Conservation (phyloP, 2,329 filamentous ascomycete genomes). For the Epichloe sp. region DNA sequence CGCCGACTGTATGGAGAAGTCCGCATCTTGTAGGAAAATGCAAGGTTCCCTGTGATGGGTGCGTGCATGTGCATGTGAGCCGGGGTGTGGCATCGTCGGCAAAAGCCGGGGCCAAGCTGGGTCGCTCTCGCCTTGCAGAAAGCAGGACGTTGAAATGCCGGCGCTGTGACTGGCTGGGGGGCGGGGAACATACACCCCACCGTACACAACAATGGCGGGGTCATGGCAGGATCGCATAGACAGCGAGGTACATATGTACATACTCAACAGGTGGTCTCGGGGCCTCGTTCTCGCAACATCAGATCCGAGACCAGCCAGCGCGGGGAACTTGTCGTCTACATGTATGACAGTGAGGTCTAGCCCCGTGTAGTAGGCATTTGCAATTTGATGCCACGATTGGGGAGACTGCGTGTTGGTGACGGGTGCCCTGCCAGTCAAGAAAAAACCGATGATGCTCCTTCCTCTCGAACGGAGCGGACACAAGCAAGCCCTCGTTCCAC, state of each 20-base stretch:
- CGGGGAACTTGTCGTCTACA: neutral
- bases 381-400: conserved; percentile 1
- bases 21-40: neutral
- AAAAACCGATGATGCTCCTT: too few species aligned
- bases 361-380: neutral
- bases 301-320: neutral
- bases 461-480: too few species aligned
- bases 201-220: conserved; percentile 18
- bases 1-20: neutral
- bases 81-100: conserved; percentile 7
- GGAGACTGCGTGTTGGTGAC: neutral
- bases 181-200: neutral
- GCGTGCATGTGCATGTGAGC: neutral
- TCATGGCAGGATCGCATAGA: neutral
- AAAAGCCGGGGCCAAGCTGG: conserved; percentile 12
- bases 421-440: too few species aligned
- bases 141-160: neutral
- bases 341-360: neutral
- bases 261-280: neutral
- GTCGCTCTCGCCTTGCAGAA: neutral
- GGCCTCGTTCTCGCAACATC: neutral
- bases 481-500: neutral
- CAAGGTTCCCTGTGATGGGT: too few species aligned
- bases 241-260: neutral
- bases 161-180: conserved; percentile 1